Conservation (phyloP, 768 basidiomycete genomes). For the Erythrobasidium yunnanense region DNA sequence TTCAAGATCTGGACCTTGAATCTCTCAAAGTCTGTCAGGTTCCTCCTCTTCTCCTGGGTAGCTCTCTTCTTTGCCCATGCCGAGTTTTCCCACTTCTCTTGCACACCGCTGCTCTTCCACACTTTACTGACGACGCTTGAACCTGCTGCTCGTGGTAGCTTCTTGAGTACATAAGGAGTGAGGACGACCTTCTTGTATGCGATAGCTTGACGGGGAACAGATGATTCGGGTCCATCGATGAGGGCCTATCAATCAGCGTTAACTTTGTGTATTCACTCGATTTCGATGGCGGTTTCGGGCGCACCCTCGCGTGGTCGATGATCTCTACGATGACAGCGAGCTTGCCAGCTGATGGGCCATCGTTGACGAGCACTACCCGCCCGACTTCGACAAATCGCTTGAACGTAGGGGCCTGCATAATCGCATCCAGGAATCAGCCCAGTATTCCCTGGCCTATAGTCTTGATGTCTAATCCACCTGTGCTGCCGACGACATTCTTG, state of each 20-base stretch:
- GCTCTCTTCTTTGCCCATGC: constrained; percentile 78
- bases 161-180: constrained; percentile 68
- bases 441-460: background rate
- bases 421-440: background rate
- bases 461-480: background rate
- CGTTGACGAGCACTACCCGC: constrained; percentile 88
- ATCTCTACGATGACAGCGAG: constrained; percentile 94
- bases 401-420: constrained; percentile 50
- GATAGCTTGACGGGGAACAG: constrained; percentile 81
- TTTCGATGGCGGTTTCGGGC: background rate
- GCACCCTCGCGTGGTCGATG: constrained; percentile 90
- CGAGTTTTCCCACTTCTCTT: constrained; percentile 80
- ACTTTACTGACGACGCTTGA: constrained; percentile 71
- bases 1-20: constrained; percentile 79
- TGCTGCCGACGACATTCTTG: background rate
- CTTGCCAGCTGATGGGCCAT: constrained; percentile 71
- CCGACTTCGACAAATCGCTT: constrained; percentile 97
- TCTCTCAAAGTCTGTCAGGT: constrained; percentile 78
- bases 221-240: constrained; percentile 83
- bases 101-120: constrained; percentile 69
- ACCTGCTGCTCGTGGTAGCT: constrained; percentile 77
- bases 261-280: background rate
- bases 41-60: constrained; percentile 60
- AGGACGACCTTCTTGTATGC: constrained; percentile 86
- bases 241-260: constrained; percentile 55